Evolutionary conservation across 1,284 basidiomycete species (phyloP).

Genomic region (Caloboletus inedulis): DNA sequence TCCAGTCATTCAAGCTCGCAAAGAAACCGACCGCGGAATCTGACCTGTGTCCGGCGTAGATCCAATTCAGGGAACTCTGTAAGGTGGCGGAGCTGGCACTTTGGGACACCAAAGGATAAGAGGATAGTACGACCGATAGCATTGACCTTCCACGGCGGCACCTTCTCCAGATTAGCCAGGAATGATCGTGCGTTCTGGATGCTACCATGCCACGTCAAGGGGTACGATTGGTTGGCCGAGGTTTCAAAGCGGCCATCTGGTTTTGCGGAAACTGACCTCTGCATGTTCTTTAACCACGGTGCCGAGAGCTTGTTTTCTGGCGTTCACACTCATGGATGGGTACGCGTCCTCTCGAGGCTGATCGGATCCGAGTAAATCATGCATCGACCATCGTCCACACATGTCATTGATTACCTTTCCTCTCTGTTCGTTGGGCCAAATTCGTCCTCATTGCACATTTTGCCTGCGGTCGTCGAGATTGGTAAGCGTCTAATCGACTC

Average conservation of each 20-base stretch:
- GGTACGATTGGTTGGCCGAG: neutral
- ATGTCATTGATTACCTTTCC: neutral
- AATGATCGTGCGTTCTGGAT: neutral
- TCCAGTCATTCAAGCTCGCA: neutral
- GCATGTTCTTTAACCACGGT: neutral
- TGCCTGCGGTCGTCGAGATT: neutral
- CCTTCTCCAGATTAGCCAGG: neutral
- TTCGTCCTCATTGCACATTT: neutral
- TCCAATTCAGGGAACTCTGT: neutral
- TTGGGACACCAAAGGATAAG: neutral
- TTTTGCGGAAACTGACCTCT: neutral
- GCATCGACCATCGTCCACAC: neutral
- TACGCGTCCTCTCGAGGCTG: neutral
- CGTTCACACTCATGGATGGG: neutral
- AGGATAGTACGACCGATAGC: neutral
- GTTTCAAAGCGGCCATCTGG: neutral
- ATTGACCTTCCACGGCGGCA: neutral
- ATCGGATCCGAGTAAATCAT: neutral
- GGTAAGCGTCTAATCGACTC: neutral
- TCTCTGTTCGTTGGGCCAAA: neutral
- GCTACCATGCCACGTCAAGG: too few relatives aligned
- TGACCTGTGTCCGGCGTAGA: neutral
- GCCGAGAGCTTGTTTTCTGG: neutral
- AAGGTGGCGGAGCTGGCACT: neutral
- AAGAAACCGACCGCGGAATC: neutral